Conservation (phyloP, 768 basidiomycete species). For the Rhodotorula toruloides region DNA sequence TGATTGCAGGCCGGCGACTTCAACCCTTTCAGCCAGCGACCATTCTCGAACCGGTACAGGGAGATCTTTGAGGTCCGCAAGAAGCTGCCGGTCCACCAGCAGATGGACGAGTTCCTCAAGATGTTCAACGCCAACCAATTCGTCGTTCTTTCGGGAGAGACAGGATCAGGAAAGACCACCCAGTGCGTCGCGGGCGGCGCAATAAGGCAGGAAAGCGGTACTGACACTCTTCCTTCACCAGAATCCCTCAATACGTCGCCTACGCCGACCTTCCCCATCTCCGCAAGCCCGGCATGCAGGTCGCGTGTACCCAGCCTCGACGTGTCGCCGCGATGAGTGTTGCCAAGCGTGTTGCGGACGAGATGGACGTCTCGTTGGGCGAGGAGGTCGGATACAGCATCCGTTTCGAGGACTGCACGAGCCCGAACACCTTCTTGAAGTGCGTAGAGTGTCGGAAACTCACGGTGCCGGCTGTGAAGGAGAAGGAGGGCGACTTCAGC, state of each 20-base stretch:
- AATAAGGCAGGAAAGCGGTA: neutral
- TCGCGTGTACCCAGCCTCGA: conserved; percentile 94
- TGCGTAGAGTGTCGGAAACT: neutral
- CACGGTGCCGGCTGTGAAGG: neutral
- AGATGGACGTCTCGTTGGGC: conserved; percentile 95
- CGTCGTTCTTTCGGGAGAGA: conserved; percentile 83
- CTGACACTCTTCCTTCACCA: conserved; percentile 44
- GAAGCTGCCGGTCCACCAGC: conserved; percentile 81
- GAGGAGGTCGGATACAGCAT: conserved; percentile 96
- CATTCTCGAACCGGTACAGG: conserved; percentile 70
- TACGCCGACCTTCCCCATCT: conserved; percentile 89
- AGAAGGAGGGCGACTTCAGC: neutral
- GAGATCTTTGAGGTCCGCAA: conserved; percentile 79
- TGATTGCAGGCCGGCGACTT: conserved; percentile 72
- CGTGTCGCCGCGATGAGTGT: conserved; percentile 97
- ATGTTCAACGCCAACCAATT: conserved; percentile 68
- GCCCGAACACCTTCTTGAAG: conserved; percentile 87
- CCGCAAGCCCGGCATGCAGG: conserved; percentile 65
- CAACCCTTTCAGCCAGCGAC: conserved; percentile 82
- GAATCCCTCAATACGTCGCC: conserved; percentile 94
- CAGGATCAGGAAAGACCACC: conserved; percentile 91
- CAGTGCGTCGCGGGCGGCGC: conserved; percentile 56
- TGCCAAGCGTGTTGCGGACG: conserved; percentile 95
- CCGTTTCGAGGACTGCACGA: conserved; percentile 95
- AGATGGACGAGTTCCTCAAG: conserved; percentile 87